Conservation (phyloP, 805 yeast genomes). For the Ogataea trehalophila region DNA sequence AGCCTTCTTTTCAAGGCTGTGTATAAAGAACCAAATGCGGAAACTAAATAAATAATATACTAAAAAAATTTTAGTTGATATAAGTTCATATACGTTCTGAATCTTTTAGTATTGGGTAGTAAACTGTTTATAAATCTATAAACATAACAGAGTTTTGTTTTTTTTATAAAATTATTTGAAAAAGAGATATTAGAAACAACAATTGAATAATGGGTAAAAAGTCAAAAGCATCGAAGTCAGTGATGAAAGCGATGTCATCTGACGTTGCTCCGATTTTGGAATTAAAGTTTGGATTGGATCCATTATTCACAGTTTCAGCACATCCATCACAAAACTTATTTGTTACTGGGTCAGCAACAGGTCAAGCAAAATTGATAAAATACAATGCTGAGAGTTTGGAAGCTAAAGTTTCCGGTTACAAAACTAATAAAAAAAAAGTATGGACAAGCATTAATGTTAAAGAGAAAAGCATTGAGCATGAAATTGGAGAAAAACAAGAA, state of each 20-base stretch:
- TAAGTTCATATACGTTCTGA: no score
- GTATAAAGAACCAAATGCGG: no score
- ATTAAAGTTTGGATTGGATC: constrained; percentile 44
- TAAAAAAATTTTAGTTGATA: no score
- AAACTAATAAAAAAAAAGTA: constrained; percentile 22
- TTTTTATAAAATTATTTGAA: no score
- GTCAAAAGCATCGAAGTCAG: constrained; percentile 4
- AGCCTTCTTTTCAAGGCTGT: no score
- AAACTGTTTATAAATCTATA: no score
- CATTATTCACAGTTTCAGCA: constrained; percentile 70
- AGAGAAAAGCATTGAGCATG: constrained; percentile 8
- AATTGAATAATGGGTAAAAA: constrained; percentile 8
- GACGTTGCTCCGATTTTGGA: constrained; percentile 41
- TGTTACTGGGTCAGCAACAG: constrained; percentile 75
- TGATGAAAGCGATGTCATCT: constrained; percentile 32
- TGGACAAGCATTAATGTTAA: constrained; percentile 30
- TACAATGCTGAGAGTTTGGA: constrained; percentile 51
- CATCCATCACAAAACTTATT: constrained; percentile 70
- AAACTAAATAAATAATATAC: no score
- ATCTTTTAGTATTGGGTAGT: no score
- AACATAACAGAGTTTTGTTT: no score
- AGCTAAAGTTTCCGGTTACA: constrained; percentile 15
- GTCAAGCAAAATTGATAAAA: constrained; percentile 58
- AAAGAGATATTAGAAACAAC: not conserved
- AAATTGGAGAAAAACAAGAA: constrained; percentile 24